Base-by-base conservation (phyloP, 2,329 filamentous ascomycete genomes). In the Monosporascus sp. region DNA sequence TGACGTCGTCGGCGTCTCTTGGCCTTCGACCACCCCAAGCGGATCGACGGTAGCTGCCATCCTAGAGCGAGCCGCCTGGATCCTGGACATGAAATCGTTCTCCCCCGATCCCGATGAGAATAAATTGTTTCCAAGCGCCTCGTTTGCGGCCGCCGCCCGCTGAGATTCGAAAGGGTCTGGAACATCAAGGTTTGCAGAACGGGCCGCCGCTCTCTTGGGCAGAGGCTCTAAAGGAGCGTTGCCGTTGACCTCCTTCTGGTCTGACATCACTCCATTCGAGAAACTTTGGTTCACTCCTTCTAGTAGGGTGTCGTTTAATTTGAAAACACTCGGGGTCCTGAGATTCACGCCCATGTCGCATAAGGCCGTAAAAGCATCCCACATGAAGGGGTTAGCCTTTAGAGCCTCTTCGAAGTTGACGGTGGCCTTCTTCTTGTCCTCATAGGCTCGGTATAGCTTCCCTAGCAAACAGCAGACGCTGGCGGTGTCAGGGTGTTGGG, bases 361-460 rank as follows among this genome's bases (percentile, higher is more conserved):
- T 7, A 99, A 79, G 17, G 84, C 87, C 22, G 87, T 85, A 64
- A 97, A 97, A 0, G 93, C 92, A 75, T 99, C 94, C 94, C 94
- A 99, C 82, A 96, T 94, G 70, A 97, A 93, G 1, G 94, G 92
- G 65, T 97, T 99, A 51, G 85, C 70, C 71, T 92, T 95, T 63
- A 99, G 75, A 6, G 92, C 84, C 55, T 95, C 90, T 60, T 96
- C 90, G 66, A 94, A 97, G 68, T 84, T 90, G 59, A 88, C 82
- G 17, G 93, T 84, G 7, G 94, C 92, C 70, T 89, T 91, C 61
- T 88, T 88, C 64, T 88, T 88, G 63, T 89, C 81, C 61, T 96
- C 88, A 62, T 94, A 87, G 2, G 83, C 89, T 48, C 88, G 84
- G 74, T 91, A 93, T 27, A 99, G 76, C 71, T 95, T 96, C 25